A percentile compares a stretch with the other conserved stretches of the same genome.
These are phyloP conservation scores for Cenchrus fungigraminus DNA, from an alignment of 176 grass and related monocot species.

Conservation along the genomic window DNA sequence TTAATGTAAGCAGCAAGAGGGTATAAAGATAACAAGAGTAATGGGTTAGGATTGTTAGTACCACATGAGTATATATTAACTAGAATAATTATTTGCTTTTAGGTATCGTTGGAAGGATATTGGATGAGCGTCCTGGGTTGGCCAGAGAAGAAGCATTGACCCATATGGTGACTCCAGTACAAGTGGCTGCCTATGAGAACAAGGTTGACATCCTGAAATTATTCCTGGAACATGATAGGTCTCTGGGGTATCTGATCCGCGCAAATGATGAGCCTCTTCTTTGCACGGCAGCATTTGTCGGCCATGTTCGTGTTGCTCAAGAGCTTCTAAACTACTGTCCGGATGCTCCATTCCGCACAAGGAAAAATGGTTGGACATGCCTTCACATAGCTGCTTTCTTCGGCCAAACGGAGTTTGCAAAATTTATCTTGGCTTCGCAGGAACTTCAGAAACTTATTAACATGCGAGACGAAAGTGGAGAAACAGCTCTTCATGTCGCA, in stretches of 20 bases:
- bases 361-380: background rate
- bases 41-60: background rate
- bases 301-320: background rate
- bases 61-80: background rate
- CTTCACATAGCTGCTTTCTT: background rate
- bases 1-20: no score
- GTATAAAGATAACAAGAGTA: background rate
- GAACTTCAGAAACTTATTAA: background rate
- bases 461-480: background rate
- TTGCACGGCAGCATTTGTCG: background rate
- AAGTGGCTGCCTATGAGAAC: background rate
- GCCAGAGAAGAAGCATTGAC: background rate
- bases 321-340: background rate
- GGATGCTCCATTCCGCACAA: background rate
- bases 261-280: background rate
- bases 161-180: background rate
- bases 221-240: background rate
- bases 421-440: background rate
- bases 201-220: background rate
- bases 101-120: background rate
- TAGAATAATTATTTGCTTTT: background rate
- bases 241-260: background rate
- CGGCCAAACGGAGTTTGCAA: background rate
- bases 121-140: background rate
- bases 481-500: conserved; percentile 38